These are phyloP conservation scores for Penicillium cosmopolitanum DNA, from an alignment of 495 filamentous ascomycete species.

Conservation along the genomic window DNA sequence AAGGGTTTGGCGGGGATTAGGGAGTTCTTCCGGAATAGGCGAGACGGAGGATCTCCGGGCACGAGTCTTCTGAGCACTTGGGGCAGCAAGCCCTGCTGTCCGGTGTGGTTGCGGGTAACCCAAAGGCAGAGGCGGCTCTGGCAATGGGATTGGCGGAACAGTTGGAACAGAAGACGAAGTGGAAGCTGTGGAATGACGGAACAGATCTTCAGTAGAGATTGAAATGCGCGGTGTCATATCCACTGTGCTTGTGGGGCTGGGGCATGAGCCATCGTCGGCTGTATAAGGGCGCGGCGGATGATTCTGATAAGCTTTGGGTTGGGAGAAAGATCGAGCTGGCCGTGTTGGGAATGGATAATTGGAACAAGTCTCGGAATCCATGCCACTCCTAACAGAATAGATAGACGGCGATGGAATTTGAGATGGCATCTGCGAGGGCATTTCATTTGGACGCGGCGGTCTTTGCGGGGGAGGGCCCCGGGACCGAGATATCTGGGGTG, in stretches of 20 bases:
- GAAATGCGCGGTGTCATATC: constrained; percentile 34
- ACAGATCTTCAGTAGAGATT: constrained; percentile 37
- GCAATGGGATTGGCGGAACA: constrained; percentile 36
- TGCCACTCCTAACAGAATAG: constrained; percentile 55
- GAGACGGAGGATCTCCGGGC: constrained; percentile 74
- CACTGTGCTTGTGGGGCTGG: constrained; percentile 36
- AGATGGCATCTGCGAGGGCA: constrained; percentile 20
- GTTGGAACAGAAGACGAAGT: constrained; percentile 47
- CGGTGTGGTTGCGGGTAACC: constrained; percentile 15
- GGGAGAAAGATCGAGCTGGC: constrained; percentile 54
- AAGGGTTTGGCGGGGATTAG: constrained; percentile 51
- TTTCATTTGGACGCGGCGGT: constrained; percentile 61
- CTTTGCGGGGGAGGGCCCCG: constrained; percentile 65
- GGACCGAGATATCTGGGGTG: constrained; percentile 46
- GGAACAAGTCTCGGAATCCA: constrained; percentile 51
- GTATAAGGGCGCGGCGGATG: constrained; percentile 27
- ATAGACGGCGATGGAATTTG: constrained; percentile 42
- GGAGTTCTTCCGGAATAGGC: constrained; percentile 84
- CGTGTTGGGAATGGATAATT: constrained; percentile 49
- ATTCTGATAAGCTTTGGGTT: constrained; percentile 42
- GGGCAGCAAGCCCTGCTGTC: constrained; percentile 34
- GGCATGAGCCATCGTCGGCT: constrained; percentile 39
- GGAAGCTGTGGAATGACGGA: constrained; percentile 40
- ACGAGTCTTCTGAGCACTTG: constrained; percentile 21
- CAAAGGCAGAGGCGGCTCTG: constrained; percentile 21